phyloP scores from a whole-genome alignment of 202 grass and related monocot genomes.

The Setaria viridis region DNA sequence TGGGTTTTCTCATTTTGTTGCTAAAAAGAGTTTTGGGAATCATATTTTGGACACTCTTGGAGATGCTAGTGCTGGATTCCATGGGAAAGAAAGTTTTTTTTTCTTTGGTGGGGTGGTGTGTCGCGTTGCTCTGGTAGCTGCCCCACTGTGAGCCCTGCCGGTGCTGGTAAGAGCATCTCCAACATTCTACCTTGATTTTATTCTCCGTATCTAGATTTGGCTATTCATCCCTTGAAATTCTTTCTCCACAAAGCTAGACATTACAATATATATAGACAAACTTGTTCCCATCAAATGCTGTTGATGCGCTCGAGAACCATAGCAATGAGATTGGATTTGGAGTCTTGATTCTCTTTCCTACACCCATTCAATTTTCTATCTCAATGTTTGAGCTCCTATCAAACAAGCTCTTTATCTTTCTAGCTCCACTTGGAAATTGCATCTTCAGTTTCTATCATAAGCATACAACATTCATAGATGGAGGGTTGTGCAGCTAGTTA shows the following conservation, averaged over 20 bases:
- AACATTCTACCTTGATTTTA: no score
- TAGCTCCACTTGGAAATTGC: background rate
- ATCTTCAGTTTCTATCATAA: slow-evolving; percentile 7
- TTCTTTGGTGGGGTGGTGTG: no score
- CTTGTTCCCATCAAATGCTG: background rate
- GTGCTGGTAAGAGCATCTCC: no score
- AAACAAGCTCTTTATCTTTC: background rate
- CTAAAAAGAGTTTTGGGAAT: no score
- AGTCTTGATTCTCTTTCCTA: background rate
- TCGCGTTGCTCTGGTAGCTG: no score
- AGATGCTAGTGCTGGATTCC: no score
- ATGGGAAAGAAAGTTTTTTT: no score
- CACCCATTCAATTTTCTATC: background rate
- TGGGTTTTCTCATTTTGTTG: no score
- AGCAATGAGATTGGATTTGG: background rate
- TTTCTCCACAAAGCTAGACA: background rate
- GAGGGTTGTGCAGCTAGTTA: background rate
- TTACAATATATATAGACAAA: background rate
- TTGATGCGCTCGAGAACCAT: background rate
- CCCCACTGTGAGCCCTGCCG: no score
- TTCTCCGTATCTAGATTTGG: no score
- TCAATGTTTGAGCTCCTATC: background rate
- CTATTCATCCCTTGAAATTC: no score
- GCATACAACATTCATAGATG: background rate
- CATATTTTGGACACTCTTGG: no score